Percentiles rank a stretch among this genome's conserved stretches.
These are phyloP conservation scores for Parmales sp. DNA, from an alignment of 108 stramenopile species.

Conservation along the genomic window DNA sequence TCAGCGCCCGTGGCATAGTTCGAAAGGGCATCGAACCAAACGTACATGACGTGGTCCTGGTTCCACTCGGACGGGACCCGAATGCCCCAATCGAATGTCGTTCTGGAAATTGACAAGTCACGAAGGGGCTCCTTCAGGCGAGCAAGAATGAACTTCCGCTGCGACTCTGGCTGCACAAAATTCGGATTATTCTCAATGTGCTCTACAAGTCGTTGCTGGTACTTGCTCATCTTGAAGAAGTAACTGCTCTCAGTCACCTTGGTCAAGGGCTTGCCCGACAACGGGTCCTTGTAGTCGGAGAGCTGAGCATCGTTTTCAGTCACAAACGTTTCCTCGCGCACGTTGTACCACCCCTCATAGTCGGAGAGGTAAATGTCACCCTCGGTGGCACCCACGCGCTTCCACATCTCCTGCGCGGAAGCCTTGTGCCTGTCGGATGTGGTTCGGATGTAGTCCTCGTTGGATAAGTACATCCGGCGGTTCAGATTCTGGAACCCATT, in stretches of 20 bases:
- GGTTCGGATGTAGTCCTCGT: conserved; percentile 92
- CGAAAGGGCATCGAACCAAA: conserved; percentile 97
- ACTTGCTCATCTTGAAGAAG: conserved; percentile 94
- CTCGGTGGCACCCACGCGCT: conserved; percentile 55
- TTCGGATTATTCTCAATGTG: conserved; percentile 74
- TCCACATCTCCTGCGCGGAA: conserved; percentile 78
- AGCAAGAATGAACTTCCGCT: conserved; percentile 67
- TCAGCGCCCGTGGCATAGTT: conserved; percentile 87
- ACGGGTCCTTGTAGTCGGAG: conserved; percentile 74
- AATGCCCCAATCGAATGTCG: conserved; percentile 94
- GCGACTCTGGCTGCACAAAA: conserved; percentile 83
- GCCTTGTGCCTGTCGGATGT: conserved; percentile 81
- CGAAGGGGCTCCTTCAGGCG: conserved; percentile 71
- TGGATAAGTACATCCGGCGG: conserved; percentile 73
- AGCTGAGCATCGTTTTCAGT: conserved; percentile 83
- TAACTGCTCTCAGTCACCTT: conserved; percentile 90
- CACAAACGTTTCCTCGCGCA: conserved; percentile 93
- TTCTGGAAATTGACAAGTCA: conserved; percentile 87
- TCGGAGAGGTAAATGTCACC: conserved; percentile 85
- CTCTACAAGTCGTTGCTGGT: conserved; percentile 66
- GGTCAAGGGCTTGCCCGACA: conserved; percentile 77
- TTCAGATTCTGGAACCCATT: conserved; percentile 82
- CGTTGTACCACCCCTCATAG: conserved; percentile 94
- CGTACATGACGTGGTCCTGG: conserved; percentile 93
- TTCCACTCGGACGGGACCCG: conserved; percentile 84